A percentile compares a stretch with the other conserved stretches of the same genome.
Conservation (phyloP, 352 stramenopile genomes). For the Phytophthora sp. region DNA sequence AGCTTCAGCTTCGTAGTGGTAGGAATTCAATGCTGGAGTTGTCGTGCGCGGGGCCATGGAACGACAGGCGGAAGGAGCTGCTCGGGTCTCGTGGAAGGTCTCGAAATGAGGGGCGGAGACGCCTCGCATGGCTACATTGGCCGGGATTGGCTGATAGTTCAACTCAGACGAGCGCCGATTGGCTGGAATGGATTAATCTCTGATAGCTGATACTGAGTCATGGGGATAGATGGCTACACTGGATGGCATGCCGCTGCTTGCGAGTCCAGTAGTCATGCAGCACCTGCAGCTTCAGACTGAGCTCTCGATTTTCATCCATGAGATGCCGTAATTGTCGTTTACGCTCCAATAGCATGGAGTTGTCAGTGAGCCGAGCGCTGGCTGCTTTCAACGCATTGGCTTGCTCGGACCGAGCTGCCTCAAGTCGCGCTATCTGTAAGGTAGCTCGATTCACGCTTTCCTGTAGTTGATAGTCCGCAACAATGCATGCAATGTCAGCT, state of each 20-base stretch:
- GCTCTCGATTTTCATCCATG: constrained; percentile 45
- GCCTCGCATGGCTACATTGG: neutral
- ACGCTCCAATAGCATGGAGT: constrained; percentile 40
- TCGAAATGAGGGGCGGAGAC: constrained; percentile 11
- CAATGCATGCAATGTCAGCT: neutral
- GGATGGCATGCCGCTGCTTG: constrained; percentile 25
- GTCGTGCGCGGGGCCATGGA: constrained; percentile 16
- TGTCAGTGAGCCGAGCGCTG: constrained; percentile 41
- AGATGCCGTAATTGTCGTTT: constrained; percentile 52
- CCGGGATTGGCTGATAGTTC: constrained; percentile 21
- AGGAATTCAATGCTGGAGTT: constrained; percentile 1
- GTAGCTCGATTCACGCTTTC: constrained; percentile 31
- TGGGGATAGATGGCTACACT: constrained; percentile 26
- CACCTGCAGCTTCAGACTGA: constrained; percentile 46
- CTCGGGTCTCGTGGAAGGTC: neutral
- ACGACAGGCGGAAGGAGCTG: neutral
- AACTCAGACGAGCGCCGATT: constrained; percentile 16
- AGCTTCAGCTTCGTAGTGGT: constrained; percentile 20
- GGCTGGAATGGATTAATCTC: constrained; percentile 23
- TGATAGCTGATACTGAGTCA: constrained; percentile 20
- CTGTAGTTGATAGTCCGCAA: constrained; percentile 1
- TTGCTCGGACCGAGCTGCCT: constrained; percentile 16
- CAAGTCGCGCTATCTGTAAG: constrained; percentile 26
- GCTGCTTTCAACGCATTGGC: constrained; percentile 21
- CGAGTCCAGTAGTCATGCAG: constrained; percentile 43